Percentiles rank a stretch among this genome's conserved stretches.
phyloP scores from a whole-genome alignment of 495 filamentous ascomycete genomes.

The Penicillium desertorum region DNA sequence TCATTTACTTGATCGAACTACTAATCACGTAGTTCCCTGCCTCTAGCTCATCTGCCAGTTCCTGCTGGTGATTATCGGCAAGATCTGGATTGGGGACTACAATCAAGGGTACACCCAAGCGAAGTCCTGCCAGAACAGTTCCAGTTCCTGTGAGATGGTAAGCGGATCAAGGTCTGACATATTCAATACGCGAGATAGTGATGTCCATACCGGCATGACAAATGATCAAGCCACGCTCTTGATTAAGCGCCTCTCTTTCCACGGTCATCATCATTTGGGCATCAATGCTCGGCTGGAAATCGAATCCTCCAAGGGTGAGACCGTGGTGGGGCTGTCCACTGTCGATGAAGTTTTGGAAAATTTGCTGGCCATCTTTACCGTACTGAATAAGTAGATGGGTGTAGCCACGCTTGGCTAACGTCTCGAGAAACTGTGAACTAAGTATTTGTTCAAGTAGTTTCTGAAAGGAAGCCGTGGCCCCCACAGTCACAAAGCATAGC shows the following conservation, averaged over 20 bases:
- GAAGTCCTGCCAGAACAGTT: conserved; percentile 78
- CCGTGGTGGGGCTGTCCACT: conserved; percentile 29
- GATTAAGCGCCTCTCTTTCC: conserved; percentile 45
- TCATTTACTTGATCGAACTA: conserved; percentile 60
- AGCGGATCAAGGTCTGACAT: neutral
- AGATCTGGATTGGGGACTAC: conserved; percentile 83
- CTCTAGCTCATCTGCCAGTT: conserved; percentile 74
- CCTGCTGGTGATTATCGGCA: conserved; percentile 88
- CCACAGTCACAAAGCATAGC: conserved; percentile 79
- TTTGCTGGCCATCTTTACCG: conserved; percentile 56
- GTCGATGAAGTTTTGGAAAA: conserved; percentile 43
- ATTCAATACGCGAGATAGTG: neutral
- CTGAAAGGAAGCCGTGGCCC: conserved; percentile 84
- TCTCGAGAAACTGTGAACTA: conserved; percentile 55
- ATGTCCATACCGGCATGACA: conserved; percentile 74
- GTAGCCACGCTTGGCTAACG: conserved; percentile 56
- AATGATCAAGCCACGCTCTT: conserved; percentile 60
- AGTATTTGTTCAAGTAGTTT: conserved; percentile 67
- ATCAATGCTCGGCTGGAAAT: conserved; percentile 60
- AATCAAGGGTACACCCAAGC: conserved; percentile 65
- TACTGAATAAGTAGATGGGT: conserved; percentile 73
- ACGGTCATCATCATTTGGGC: conserved; percentile 55
- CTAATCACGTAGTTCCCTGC: conserved; percentile 67
- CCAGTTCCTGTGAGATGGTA: conserved; percentile 65
- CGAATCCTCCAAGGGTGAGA: conserved; percentile 61